Conservation (phyloP, 1,284 basidiomycete genomes). For the Sporisorium sorghi region DNA sequence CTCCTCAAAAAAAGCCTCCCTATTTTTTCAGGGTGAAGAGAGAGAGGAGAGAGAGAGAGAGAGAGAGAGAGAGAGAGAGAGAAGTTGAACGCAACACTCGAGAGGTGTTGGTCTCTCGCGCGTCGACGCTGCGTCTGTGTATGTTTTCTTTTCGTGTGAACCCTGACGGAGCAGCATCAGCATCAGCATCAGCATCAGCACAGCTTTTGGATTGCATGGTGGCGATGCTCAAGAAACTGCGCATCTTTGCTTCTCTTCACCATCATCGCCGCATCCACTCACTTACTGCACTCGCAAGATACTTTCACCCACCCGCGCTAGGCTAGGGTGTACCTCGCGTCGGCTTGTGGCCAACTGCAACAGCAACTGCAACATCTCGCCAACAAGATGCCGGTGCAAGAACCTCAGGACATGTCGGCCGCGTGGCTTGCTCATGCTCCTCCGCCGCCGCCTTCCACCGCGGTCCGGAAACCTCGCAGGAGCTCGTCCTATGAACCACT, state of each 20-base stretch:
- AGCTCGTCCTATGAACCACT: constrained; percentile 50
- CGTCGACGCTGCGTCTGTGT: constrained; percentile 4
- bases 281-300: neutral
- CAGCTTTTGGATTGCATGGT: constrained; percentile 1
- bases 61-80: neutral
- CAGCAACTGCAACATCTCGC: neutral
- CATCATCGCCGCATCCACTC: constrained; percentile 2
- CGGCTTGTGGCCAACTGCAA: constrained; percentile 1
- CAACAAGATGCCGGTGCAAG: constrained; percentile 37
- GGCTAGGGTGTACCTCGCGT: neutral
- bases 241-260: constrained; percentile 4
- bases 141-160: neutral
- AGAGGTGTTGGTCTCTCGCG: constrained; percentile 16
- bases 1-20: neutral
- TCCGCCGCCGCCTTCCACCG: constrained; percentile 45
- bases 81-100: constrained; percentile 7
- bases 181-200: constrained; percentile 2
- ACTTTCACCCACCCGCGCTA: neutral
- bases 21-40: neutral
- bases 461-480: constrained; percentile 38
- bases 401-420: constrained; percentile 44
- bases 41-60: too few species aligned
- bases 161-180: constrained; percentile 8
- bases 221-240: neutral
- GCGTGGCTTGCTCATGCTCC: constrained; percentile 60